Evolutionary conservation across 2,329 filamentous ascomycete genomes (phyloP).

Genomic region (Lizonia empirigonia): DNA sequence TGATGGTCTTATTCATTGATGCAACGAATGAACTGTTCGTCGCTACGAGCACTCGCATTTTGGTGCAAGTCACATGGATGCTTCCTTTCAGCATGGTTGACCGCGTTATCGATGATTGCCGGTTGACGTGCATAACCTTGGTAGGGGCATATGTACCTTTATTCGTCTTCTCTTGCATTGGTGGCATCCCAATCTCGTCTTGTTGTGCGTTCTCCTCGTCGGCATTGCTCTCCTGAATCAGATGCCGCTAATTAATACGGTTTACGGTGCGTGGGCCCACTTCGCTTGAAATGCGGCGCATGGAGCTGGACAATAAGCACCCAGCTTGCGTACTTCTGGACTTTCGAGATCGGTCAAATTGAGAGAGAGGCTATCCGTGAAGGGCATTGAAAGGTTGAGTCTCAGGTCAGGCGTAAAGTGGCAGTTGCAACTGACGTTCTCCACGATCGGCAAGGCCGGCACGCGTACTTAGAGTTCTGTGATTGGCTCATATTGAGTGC

Average conservation of each 20-base stretch:
- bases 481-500: constrained; percentile 4
- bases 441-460: constrained; percentile 15
- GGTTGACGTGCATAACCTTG: background rate
- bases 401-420: background rate
- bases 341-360: background rate
- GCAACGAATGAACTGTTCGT: background rate
- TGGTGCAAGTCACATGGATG: background rate
- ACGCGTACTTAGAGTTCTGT: constrained; percentile 11
- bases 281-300: constrained; percentile 7
- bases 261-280: constrained; percentile 13
- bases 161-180: constrained; percentile 46
- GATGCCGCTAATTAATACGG: constrained; percentile 10
- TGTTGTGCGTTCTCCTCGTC: constrained; percentile 43
- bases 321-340: background rate
- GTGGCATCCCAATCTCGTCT: constrained; percentile 43
- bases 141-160: constrained; percentile 28
- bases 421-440: constrained; percentile 10
- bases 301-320: constrained; percentile 4
- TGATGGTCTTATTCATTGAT: too few relatives aligned
- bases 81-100: background rate
- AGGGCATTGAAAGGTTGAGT: background rate
- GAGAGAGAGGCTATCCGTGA: background rate
- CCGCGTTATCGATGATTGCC: background rate
- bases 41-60: background rate
- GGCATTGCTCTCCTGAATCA: constrained; percentile 10